These are phyloP conservation scores for Boletus reticulatus DNA, from an alignment of 768 basidiomycete genomes.

Conservation along the genomic window DNA sequence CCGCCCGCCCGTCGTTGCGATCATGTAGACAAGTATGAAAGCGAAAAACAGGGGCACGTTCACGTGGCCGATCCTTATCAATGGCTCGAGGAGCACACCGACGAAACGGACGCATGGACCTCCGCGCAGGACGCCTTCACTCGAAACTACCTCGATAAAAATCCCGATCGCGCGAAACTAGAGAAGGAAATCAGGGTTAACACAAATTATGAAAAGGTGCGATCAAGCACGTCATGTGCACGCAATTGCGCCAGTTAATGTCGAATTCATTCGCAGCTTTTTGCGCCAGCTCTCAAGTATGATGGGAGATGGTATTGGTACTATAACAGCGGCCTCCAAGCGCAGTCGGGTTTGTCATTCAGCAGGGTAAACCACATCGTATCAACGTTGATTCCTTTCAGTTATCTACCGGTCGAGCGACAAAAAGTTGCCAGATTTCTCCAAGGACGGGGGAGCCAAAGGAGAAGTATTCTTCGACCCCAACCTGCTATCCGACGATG, in stretches of 20 bases:
- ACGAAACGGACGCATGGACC: constrained; percentile 67
- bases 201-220: constrained; percentile 51
- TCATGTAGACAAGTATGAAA: constrained; percentile 68
- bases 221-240: background rate
- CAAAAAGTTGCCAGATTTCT: constrained; percentile 52
- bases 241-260: background rate
- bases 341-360: constrained; percentile 46
- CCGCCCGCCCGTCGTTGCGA: constrained; percentile 64
- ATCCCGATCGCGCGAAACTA: constrained; percentile 54
- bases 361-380: background rate
- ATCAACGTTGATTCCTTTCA: constrained; percentile 19
- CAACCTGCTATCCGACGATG: constrained; percentile 70
- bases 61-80: constrained; percentile 68
- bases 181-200: constrained; percentile 57
- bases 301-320: constrained; percentile 82
- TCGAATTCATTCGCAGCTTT: constrained; percentile 45
- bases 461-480: constrained; percentile 82
- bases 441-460: constrained; percentile 39
- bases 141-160: constrained; percentile 58
- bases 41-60: constrained; percentile 58
- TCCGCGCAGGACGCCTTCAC: constrained; percentile 59
- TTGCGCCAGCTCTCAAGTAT: constrained; percentile 55
- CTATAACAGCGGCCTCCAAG: constrained; percentile 74
- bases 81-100: constrained; percentile 66
- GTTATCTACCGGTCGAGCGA: constrained; percentile 63